Evolutionary conservation across 2,329 filamentous ascomycete species (phyloP).

Genomic region (Catunica adiposa): DNA sequence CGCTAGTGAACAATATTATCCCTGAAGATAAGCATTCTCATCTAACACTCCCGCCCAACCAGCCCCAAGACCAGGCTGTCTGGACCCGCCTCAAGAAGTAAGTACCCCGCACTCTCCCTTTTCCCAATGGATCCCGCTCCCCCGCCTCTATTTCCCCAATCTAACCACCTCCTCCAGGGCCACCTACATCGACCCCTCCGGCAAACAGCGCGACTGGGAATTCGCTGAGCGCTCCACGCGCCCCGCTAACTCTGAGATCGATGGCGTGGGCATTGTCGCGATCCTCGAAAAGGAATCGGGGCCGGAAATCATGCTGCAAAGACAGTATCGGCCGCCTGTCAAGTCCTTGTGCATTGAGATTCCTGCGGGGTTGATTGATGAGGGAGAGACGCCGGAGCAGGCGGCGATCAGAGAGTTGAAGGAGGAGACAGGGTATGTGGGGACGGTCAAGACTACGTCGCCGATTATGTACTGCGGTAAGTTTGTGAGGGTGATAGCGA

Average conservation of each 20-base stretch:
- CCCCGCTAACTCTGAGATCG: slow-evolving; percentile 43
- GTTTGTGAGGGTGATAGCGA: slow-evolving; percentile 3
- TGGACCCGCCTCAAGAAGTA: slow-evolving; percentile 47
- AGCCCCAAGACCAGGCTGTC: slow-evolving; percentile 36
- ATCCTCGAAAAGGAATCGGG: slow-evolving; percentile 40
- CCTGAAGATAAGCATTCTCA: no score
- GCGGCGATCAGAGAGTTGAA: slow-evolving; percentile 46
- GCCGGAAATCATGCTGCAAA: slow-evolving; percentile 45
- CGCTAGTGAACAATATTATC: not conserved
- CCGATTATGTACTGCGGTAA: slow-evolving; percentile 48
- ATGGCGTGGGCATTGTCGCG: slow-evolving; percentile 58
- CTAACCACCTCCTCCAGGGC: slow-evolving; percentile 26
- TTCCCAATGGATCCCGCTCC: not conserved
- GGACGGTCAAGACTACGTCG: slow-evolving; percentile 36
- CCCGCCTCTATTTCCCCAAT: not conserved
- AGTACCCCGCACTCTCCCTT: slow-evolving; percentile 13
- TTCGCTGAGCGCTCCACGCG: slow-evolving; percentile 55
- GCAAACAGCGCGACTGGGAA: slow-evolving; percentile 48
- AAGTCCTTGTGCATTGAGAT: slow-evolving; percentile 45
- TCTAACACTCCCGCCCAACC: not conserved
- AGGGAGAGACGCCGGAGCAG: slow-evolving; percentile 42
- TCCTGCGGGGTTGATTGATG: slow-evolving; percentile 47
- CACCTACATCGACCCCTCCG: slow-evolving; percentile 47
- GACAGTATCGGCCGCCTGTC: slow-evolving; percentile 49
- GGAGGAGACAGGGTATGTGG: slow-evolving; percentile 52